Conservation (phyloP, 2,329 filamentous ascomycete species). For the Ilyonectria mors-panacis region DNA sequence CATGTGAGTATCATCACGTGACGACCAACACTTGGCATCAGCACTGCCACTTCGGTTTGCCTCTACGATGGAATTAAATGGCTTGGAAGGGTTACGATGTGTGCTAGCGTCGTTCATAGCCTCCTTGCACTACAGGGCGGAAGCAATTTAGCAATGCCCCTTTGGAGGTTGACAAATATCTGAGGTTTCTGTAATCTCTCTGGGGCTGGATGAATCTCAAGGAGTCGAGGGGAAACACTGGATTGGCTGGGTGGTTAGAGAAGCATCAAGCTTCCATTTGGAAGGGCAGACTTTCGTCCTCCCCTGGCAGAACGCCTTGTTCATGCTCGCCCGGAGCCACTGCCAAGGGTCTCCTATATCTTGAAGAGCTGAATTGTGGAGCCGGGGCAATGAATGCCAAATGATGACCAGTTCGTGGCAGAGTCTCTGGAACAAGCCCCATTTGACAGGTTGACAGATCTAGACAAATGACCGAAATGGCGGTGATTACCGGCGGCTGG, state of each 20-base stretch:
- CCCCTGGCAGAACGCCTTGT: constrained; percentile 21
- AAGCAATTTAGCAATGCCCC: constrained; percentile 16
- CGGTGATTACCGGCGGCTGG: constrained; percentile 10
- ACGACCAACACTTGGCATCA: neutral
- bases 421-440: constrained; percentile 18
- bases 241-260: constrained; percentile 13
- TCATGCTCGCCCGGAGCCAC: constrained; percentile 19
- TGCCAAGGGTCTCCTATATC: neutral
- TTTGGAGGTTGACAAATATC: constrained; percentile 20
- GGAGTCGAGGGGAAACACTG: constrained; percentile 18
- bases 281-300: constrained; percentile 27
- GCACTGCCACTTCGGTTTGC: constrained; percentile 24
- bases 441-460: constrained; percentile 17
- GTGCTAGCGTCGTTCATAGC: constrained; percentile 17
- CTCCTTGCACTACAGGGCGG: constrained; percentile 11
- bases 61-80: neutral
- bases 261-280: constrained; percentile 21
- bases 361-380: constrained; percentile 29
- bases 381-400: constrained; percentile 26
- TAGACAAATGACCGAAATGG: constrained; percentile 18
- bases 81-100: neutral
- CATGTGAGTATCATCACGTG: constrained; percentile 36
- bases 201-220: constrained; percentile 28
- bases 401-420: constrained; percentile 24
- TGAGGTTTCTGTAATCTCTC: constrained; percentile 21